Base-by-base conservation (phyloP, 345 rosid species). In the Dimocarpus longan region DNA sequence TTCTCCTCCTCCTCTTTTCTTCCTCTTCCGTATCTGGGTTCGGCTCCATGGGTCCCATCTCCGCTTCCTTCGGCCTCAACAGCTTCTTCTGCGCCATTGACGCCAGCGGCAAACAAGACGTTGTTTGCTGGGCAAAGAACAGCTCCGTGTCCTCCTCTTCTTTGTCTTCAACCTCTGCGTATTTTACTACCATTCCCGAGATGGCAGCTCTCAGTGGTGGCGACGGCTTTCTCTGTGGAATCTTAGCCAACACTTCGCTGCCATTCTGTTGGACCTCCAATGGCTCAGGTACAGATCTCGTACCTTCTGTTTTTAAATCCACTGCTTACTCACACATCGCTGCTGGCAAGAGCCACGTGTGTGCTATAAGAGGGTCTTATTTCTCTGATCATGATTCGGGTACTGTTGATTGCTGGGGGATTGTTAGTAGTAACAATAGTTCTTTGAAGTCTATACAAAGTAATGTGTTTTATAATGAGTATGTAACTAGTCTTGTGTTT, bases 51-150 rank as follows among this genome's bases (percentile, higher is more conserved):
- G 99, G 96, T 9, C 90, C 97, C 18, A 87, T 93, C 76, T 87
- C 97, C 6, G 96, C 97, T 3, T 88, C 97, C 0, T 96, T 92
- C 22, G 99, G 97, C 32, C 84, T 79, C n/a, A 78, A 84, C 79
- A 93, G 95, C 5, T 91, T 96, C 79, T 96, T 96, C 89, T 96
- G 99, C 82, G 98, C 98, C 89, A 95, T 95, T 74, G 94, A 89
- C 73, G 98, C 98, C 67, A 86, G 97, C 64, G 97, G 97, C 60
- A 88, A 89, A 57, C 98, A 95, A 80, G 85, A 85, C 16, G 93
- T 95, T 64, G 81, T 92, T 72, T 95, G 97, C 82, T 95, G 98
- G 97, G 89, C 87, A 1, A 92, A 85, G 79, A 91, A 91, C 86
- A 81, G 63, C 13, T 87, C 92, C 12, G 76, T 83, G 2, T 59